Evolutionary conservation across 495 filamentous ascomycete genomes (phyloP), one percentile per base, ranked within the genome.

Genomic region (Cercophora scortea): DNA sequence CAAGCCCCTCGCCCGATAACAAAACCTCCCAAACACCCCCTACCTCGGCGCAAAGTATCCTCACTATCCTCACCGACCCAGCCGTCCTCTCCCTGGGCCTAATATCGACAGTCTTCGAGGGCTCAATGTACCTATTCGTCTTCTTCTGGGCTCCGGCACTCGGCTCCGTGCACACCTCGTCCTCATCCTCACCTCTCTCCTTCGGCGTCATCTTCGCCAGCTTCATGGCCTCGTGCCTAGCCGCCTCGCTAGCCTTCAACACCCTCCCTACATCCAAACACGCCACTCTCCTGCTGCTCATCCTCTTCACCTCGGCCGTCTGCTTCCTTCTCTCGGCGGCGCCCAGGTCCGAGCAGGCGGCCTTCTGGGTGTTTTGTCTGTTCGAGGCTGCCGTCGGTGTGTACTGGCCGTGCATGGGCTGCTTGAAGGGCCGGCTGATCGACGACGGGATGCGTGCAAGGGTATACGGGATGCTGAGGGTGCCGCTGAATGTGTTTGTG

Each of bases 101-200:
- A 19, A 69, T 72, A 10, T 76, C 76, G 3, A 76, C 73, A 42
- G 67, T 75, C 57, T 80, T 80, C 57, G 77, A 83, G 53, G 76
- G 77, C 8, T 78, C 77, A 4, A 80, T 81, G 75, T 81, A 80
- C 59, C 71, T 81, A 13, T 82, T 78, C 50, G 74, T 81, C 35
- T 80, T 81, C 66, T 77, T 80, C 61, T 79, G 76, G 74, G 65
- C 74, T 9, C 76, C 79, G 4, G 68, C 71, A 11, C 66, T 82
- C 7, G 68, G 70, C 33, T 64, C 72, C 1, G 66, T 69, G 19
- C 64, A 67, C 46, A 47, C 60, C 12, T 53, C 66, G 8, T 16
- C 61, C 13, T 10, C 11, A 7, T 32, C 50, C 35, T 61, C 66
- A 32, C 34, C 12, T 8, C 73, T 80, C 0, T 78, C 79, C 7